A percentile compares a stretch with the other conserved stretches of the same genome.
Conservation (phyloP, 495 filamentous ascomycete species). For the Trichoderma virens region DNA sequence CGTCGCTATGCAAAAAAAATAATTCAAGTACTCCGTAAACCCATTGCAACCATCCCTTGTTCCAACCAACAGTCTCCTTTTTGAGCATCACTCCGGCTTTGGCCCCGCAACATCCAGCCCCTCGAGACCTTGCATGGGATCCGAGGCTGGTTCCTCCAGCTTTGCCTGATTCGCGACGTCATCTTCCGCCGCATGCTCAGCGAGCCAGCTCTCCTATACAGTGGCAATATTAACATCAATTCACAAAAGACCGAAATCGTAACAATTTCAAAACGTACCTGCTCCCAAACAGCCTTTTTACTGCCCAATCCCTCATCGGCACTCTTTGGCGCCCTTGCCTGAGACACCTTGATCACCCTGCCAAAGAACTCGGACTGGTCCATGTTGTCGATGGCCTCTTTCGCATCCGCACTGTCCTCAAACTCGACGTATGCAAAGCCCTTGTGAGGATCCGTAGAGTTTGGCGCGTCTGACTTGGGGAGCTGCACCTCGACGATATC, state of each 20-base stretch:
- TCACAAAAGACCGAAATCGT: background rate
- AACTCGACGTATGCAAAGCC: slow-evolving; percentile 98
- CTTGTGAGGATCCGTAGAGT: slow-evolving; percentile 64
- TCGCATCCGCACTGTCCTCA: slow-evolving; percentile 75
- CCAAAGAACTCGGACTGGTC: slow-evolving; percentile 95
- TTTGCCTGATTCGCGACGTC: slow-evolving; percentile 54
- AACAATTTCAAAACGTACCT: slow-evolving; percentile 57
- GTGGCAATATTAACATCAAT: slow-evolving; percentile 15
- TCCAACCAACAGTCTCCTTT: background rate
- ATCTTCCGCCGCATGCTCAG: slow-evolving; percentile 81
- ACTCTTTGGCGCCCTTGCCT: slow-evolving; percentile 89
- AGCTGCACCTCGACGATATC: slow-evolving; percentile 85
- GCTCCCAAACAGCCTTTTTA: slow-evolving; percentile 97
- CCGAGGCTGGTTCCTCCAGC: slow-evolving; percentile 51
- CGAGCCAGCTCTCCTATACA: slow-evolving; percentile 83
- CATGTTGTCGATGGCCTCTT: slow-evolving; percentile 98
- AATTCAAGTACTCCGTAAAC: background rate
- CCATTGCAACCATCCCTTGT: background rate
- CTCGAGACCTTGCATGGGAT: slow-evolving; percentile 94
- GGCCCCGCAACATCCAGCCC: slow-evolving; percentile 91
- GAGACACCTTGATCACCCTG: slow-evolving; percentile 80
- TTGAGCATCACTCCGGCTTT: slow-evolving; percentile 56
- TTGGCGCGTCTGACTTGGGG: slow-evolving; percentile 71
- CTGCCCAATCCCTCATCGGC: slow-evolving; percentile 77
- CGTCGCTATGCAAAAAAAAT: slow-evolving; percentile 33